These are phyloP conservation scores for Protoeuglena noctilucae DNA, from an alignment of 139 green algal genomes.

Conservation along the genomic window DNA sequence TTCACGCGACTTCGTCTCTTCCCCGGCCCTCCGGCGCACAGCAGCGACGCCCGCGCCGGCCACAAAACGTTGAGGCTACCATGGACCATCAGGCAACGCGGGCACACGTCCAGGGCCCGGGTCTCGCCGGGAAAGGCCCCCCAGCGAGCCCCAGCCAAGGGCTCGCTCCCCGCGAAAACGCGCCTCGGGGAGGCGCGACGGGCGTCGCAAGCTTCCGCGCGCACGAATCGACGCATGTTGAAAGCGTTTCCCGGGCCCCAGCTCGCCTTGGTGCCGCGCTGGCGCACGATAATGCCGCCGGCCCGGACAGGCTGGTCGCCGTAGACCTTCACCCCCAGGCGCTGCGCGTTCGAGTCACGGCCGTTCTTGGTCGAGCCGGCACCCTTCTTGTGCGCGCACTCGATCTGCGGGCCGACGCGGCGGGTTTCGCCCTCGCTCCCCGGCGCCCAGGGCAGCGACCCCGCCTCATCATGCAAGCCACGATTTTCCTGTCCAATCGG, in stretches of 20 bases:
- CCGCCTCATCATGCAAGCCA: no score
- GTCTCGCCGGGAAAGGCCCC: not conserved
- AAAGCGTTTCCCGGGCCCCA: not conserved
- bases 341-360: conserved; percentile 10
- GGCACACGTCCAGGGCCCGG: not conserved
- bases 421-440: no score
- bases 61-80: not conserved
- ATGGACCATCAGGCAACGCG: not conserved
- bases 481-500: no score
- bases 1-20: no score
- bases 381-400: conserved; percentile 4
- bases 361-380: conserved; percentile 10
- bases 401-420: no score
- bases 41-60: not conserved
- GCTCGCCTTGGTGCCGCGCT: conserved; percentile 6
- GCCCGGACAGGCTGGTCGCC: conserved; percentile 1
- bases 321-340: conserved; percentile 8
- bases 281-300: conserved; percentile 7
- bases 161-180: no score
- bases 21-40: no score
- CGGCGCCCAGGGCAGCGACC: no score
- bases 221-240: no score
- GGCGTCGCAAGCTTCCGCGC: no score
- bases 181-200: no score
- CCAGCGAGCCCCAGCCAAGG: no score